These are phyloP conservation scores for Platismatia glauca DNA, from an alignment of 495 filamentous ascomycete species.

Conservation along the genomic window DNA sequence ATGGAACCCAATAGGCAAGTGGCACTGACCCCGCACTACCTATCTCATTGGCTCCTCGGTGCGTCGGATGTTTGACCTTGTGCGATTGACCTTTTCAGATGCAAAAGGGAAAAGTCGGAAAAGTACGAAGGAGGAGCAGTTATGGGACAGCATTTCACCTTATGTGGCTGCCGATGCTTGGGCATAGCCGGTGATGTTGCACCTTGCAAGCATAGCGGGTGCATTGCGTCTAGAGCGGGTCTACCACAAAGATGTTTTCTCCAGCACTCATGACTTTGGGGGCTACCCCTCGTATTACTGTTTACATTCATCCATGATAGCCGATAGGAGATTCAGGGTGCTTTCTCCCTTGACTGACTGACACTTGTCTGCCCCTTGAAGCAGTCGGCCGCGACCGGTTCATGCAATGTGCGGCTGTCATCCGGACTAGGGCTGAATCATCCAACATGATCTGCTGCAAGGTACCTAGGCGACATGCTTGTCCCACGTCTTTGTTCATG, in stretches of 20 bases:
- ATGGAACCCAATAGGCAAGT: constrained; percentile 16
- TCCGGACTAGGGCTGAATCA: constrained; percentile 14
- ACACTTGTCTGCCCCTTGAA: background rate
- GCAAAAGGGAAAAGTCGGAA: background rate
- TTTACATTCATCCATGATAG: background rate
- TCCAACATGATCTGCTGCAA: constrained; percentile 11
- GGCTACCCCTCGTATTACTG: background rate
- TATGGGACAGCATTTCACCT: background rate
- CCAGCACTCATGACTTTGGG: background rate
- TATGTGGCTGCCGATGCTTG: constrained; percentile 7
- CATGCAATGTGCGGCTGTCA: constrained; percentile 15
- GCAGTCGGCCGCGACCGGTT: constrained; percentile 5
- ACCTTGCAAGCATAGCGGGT: constrained; percentile 18
- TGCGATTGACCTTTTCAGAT: background rate
- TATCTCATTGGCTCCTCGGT: background rate
- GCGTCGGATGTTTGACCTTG: background rate
- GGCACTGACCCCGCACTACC: constrained; percentile 1
- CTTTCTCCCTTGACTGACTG: background rate
- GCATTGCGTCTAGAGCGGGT: constrained; percentile 14
- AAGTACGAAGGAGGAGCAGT: background rate
- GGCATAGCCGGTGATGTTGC: constrained; percentile 2
- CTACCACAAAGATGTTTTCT: background rate
- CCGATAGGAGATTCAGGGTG: background rate
- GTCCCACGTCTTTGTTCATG: background rate
- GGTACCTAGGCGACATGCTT: background rate